These are phyloP conservation scores for Kwoniella shivajii DNA, from an alignment of 1,284 basidiomycete species.

Conservation along the genomic window DNA sequence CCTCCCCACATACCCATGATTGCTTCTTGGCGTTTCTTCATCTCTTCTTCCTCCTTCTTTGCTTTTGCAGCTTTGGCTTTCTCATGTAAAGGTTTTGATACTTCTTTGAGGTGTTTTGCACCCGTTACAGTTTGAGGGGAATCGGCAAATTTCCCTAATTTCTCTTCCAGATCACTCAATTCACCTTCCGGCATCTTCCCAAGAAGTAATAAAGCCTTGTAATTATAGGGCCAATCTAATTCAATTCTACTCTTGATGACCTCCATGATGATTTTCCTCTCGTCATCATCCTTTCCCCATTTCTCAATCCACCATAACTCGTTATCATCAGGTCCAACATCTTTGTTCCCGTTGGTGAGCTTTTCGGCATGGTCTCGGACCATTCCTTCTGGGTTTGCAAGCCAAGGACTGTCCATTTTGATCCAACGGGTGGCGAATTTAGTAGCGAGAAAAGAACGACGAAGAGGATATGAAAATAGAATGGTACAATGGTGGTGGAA, in stretches of 20 bases:
- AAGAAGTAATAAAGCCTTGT: conserved; percentile 45
- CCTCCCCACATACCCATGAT: conserved; percentile 44
- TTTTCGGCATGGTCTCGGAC: conserved; percentile 37
- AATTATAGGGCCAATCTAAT: conserved; percentile 47
- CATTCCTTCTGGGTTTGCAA: conserved; percentile 28
- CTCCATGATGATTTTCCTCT: conserved; percentile 40
- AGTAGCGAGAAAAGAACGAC: neutral
- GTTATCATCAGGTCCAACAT: conserved; percentile 21
- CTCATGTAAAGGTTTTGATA: conserved; percentile 36
- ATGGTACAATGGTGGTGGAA: neutral
- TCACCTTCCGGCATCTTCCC: conserved; percentile 26
- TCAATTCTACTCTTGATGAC: conserved; percentile 42
- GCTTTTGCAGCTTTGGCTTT: conserved; percentile 25
- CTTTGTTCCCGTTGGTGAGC: conserved; percentile 29
- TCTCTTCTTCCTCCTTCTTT: conserved; percentile 32
- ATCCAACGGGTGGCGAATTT: neutral
- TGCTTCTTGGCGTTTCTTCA: conserved; percentile 38
- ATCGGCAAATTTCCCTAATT: conserved; percentile 29
- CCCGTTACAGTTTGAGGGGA: conserved; percentile 25
- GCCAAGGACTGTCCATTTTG: conserved; percentile 18
- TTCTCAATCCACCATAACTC: conserved; percentile 24
- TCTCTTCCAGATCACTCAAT: conserved; percentile 29
- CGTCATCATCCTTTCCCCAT: conserved; percentile 36
- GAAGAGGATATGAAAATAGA: neutral
- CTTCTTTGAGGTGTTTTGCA: conserved; percentile 32